Conservation (phyloP, 345 rosid genomes). For the Aurinia saxatilis region DNA sequence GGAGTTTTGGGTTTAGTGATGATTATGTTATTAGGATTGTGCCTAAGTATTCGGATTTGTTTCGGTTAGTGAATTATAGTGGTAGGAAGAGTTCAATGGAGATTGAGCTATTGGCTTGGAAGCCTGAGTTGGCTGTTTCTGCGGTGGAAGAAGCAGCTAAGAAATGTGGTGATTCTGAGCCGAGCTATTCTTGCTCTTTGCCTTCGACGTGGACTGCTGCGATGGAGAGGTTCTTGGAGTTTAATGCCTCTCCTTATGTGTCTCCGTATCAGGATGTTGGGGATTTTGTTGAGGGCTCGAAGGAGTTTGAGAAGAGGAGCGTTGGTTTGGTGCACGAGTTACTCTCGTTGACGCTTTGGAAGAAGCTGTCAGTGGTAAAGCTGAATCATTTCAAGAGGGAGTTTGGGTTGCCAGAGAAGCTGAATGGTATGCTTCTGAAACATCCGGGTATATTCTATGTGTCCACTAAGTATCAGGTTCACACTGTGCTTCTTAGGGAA, state of each 20-base stretch:
- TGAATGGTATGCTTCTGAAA: conserved; percentile 66
- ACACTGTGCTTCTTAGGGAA: conserved; percentile 85
- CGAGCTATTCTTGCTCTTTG: conserved; percentile 55
- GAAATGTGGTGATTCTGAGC: conserved; percentile 44
- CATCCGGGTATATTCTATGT: conserved; percentile 83
- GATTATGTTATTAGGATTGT: conserved; percentile 74
- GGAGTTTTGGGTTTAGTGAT: conserved; percentile 77
- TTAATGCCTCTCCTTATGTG: conserved; percentile 63
- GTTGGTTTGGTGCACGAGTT: conserved; percentile 75
- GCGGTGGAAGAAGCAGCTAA: conserved; percentile 57
- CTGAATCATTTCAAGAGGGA: conserved; percentile 81
- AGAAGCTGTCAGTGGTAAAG: conserved; percentile 71
- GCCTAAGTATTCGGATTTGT: conserved; percentile 52
- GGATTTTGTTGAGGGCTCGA: conserved; percentile 45
- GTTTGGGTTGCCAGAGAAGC: conserved; percentile 62
- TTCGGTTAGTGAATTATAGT: conserved; percentile 53
- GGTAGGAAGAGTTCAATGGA: conserved; percentile 93
- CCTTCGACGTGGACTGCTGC: conserved; percentile 76
- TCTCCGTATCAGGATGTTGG: conserved; percentile 53
- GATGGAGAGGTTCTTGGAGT: conserved; percentile 64
- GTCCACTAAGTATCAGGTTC: conserved; percentile 73
- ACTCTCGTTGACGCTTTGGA: conserved; percentile 75
- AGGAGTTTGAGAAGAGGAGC: conserved; percentile 72
- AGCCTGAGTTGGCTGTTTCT: conserved; percentile 61
- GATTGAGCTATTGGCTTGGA: conserved; percentile 77